These are phyloP conservation scores for Suillus cothurnatus DNA, from an alignment of 768 basidiomycete genomes.

Conservation along the genomic window DNA sequence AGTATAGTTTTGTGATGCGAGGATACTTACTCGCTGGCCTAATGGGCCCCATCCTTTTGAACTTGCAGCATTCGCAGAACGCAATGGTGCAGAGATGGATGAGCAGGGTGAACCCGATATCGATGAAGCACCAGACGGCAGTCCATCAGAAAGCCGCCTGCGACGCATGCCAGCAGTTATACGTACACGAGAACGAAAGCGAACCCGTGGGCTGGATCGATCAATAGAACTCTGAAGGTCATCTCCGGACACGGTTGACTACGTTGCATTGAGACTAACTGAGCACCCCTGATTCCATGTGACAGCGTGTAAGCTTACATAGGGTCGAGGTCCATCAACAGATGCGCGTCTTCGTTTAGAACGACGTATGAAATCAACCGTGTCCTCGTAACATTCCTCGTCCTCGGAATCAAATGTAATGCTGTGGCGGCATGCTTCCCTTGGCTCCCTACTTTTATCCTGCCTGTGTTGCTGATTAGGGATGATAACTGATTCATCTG, in stretches of 20 bases:
- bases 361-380: not conserved
- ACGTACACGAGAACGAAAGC: slow-evolving; percentile 75
- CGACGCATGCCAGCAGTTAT: slow-evolving; percentile 70
- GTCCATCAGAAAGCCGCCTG: slow-evolving; percentile 34
- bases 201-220: slow-evolving; percentile 42
- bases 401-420: slow-evolving; percentile 16
- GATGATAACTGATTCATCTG: not conserved
- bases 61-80: slow-evolving; percentile 51
- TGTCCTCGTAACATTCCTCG: slow-evolving; percentile 19
- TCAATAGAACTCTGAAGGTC: slow-evolving; percentile 9
- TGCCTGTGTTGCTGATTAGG: not conserved
- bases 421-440: slow-evolving; percentile 4
- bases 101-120: slow-evolving; percentile 70
- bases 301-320: slow-evolving; percentile 1
- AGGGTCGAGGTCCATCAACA: not conserved
- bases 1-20: slow-evolving; percentile 19
- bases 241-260: slow-evolving; percentile 1
- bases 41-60: slow-evolving; percentile 63
- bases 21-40: slow-evolving; percentile 52
- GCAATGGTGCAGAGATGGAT: slow-evolving; percentile 80
- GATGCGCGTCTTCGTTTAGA: slow-evolving; percentile 1
- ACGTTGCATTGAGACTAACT: not conserved
- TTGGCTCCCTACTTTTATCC: not conserved
- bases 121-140: slow-evolving; percentile 37
- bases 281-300: not conserved